Base-by-base conservation (phyloP, 2,329 filamentous ascomycete genomes). In the Aspergillus luchuensis region DNA sequence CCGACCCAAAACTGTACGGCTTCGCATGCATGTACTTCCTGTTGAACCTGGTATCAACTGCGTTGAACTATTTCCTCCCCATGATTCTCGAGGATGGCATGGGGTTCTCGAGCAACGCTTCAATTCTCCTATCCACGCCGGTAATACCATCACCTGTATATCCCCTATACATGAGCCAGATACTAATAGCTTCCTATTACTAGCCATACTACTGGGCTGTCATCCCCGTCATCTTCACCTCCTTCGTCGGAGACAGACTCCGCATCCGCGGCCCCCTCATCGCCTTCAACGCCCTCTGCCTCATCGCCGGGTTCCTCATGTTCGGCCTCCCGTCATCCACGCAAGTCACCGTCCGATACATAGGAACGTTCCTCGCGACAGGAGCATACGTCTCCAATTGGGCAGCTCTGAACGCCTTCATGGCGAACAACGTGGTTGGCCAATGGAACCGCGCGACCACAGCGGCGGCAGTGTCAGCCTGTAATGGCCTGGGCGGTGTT, bases 321-420 rank as follows among this genome's bases (percentile, higher is more conserved):
- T 79, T 90, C 4, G 87, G 87, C 2, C 87, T 89, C 69, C 78
- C 83, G 0, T 60, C 68, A 25, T 76, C 73, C 4, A 74, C 78
- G 13, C 81, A 87, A 58, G 83, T 88, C 55, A 79, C 85, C 0
- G 85, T 87, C 3, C 82, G 88, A 51, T 89, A 89, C 63, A 77
- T 88, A 30, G 88, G 87, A 8, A 86, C 85, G 0, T 89, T 84
- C 71, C 79, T 90, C 2, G 86, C 87, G 0, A 90, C 87, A 0
- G 88, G 88, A 0, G 87, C 87, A 1, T 90, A 89, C 64, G 82
- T 90, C 4, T 85, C 84, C 4, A 90, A 90, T 64, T 90, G 87
- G 87, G 87, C 88, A 0, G 87, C 86, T 0, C 76, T 90, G 63
- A 87, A 84, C 56, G 82, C 85, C 0, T 88, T 87, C 64, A 83